Conservation (phyloP, 1,139 yeast species). For the Suhomyces atakaporum region DNA sequence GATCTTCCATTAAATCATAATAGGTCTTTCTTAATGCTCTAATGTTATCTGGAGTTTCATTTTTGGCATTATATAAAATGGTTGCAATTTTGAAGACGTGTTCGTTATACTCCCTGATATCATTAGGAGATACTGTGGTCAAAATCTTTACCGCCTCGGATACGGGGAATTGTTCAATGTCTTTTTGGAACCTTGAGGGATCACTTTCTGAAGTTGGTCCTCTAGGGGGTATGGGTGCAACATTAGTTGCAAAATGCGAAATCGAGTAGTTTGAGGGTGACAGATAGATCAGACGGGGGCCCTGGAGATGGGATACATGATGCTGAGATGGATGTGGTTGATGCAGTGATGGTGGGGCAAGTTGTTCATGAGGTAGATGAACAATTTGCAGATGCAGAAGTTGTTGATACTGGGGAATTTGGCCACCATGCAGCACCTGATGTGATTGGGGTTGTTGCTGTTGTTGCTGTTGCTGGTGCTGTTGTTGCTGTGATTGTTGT, state of each 20-base stretch:
- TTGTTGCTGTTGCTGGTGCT: slow-evolving; percentile 12
- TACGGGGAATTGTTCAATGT: slow-evolving; percentile 16
- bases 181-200: slow-evolving; percentile 1
- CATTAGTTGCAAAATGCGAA: slow-evolving; percentile 12
- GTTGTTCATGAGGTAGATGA: slow-evolving; percentile 6
- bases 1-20: slow-evolving; percentile 27
- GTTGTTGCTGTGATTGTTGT: slow-evolving; percentile 8
- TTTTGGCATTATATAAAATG: slow-evolving; percentile 28
- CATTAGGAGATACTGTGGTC: slow-evolving; percentile 30
- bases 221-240: slow-evolving; percentile 9
- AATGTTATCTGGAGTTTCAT: slow-evolving; percentile 17
- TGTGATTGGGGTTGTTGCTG: slow-evolving; percentile 9
- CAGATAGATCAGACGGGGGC: slow-evolving; percentile 4
- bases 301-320: slow-evolving; percentile 13
- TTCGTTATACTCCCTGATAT: slow-evolving; percentile 40
- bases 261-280: slow-evolving; percentile 10
- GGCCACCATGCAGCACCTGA: slow-evolving; percentile 7
- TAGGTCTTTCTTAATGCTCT: slow-evolving; percentile 27
- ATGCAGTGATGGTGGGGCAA: slow-evolving; percentile 4
- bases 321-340: slow-evolving; percentile 6
- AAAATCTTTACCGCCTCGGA: slow-evolving; percentile 35
- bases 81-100: slow-evolving; percentile 38
- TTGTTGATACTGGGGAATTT: slow-evolving; percentile 7
- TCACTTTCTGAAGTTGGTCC: slow-evolving; percentile 1
- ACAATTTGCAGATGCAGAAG: slow-evolving; percentile 8